phyloP scores from a whole-genome alignment of 768 basidiomycete genomes.

The Leccinum subgranulosum region DNA sequence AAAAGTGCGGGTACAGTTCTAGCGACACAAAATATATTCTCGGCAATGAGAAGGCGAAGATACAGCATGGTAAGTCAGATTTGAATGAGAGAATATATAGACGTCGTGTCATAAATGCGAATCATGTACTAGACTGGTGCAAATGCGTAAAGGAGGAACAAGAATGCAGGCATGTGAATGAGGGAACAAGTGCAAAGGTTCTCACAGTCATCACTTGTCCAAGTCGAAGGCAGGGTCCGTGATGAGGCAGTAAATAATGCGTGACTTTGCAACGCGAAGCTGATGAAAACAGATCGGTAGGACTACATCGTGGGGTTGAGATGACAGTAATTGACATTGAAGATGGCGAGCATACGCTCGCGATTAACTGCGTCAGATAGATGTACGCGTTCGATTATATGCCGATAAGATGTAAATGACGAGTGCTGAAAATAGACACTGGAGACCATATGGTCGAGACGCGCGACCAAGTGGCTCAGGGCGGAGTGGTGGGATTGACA shows the following conservation, averaged over 20 bases:
- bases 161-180: slow-evolving; percentile 24
- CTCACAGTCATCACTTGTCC: slow-evolving; percentile 23
- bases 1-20: neutral
- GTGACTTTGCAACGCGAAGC: slow-evolving; percentile 16
- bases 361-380: slow-evolving; percentile 31
- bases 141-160: slow-evolving; percentile 16
- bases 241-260: slow-evolving; percentile 18
- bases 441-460: neutral
- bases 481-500: slow-evolving; percentile 12
- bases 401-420: slow-evolving; percentile 25
- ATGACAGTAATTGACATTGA: slow-evolving; percentile 21
- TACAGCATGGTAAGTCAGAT: slow-evolving; percentile 7
- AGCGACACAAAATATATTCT: neutral
- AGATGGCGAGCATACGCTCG: slow-evolving; percentile 19
- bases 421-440: slow-evolving; percentile 8
- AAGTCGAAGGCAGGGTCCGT: slow-evolving; percentile 31
- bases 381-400: slow-evolving; percentile 29
- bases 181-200: slow-evolving; percentile 14
- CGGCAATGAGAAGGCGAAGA: neutral
- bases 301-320: slow-evolving; percentile 29
- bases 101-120: slow-evolving; percentile 16
- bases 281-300: slow-evolving; percentile 20
- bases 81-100: slow-evolving; percentile 14
- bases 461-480: slow-evolving; percentile 3
- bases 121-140: slow-evolving; percentile 20